A percentile compares a stretch with the other conserved stretches of the same genome.
Evolutionary conservation across 495 filamentous ascomycete species (phyloP).

Genomic region (Cenococcum geophilum): DNA sequence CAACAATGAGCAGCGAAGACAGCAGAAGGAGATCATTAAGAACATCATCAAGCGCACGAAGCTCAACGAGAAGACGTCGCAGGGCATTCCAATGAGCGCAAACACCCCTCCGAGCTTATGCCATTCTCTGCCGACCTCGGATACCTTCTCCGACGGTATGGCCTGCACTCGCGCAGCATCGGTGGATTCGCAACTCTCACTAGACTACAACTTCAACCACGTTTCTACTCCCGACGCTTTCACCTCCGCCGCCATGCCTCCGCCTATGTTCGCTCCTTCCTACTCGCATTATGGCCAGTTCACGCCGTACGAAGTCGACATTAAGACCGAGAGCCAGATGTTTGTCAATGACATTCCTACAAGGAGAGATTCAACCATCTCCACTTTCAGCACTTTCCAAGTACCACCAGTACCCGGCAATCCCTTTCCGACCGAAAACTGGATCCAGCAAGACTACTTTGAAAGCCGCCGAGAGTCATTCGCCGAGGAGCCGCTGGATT

Average conservation of each 20-base stretch:
- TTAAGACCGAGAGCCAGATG: slow-evolving; percentile 91
- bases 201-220: slow-evolving; percentile 69
- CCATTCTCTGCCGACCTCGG: slow-evolving; percentile 74
- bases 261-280: slow-evolving; percentile 36
- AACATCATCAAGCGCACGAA: slow-evolving; percentile 96
- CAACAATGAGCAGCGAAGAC: slow-evolving; percentile 73
- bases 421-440: slow-evolving; percentile 60
- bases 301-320: slow-evolving; percentile 86
- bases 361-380: slow-evolving; percentile 72
- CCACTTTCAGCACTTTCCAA: slow-evolving; percentile 79
- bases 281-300: slow-evolving; percentile 45
- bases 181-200: slow-evolving; percentile 67
- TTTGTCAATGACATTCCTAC: slow-evolving; percentile 87
- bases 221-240: slow-evolving; percentile 40
- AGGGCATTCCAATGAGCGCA: slow-evolving; percentile 49
- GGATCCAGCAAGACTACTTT: slow-evolving; percentile 69
- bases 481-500: slow-evolving; percentile 59
- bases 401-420: slow-evolving; percentile 61
- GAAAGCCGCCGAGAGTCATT: slow-evolving; percentile 55
- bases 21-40: slow-evolving; percentile 93
- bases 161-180: slow-evolving; percentile 67
- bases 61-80: slow-evolving; percentile 70
- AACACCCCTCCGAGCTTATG: slow-evolving; percentile 72
- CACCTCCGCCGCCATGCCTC: slow-evolving; percentile 36
- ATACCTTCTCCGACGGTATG: slow-evolving; percentile 66